A percentile compares a stretch with the other conserved stretches of the same genome.
Evolutionary conservation across 1,284 basidiomycete genomes (phyloP).

Genomic region (Naganishia liquefaciens): DNA sequence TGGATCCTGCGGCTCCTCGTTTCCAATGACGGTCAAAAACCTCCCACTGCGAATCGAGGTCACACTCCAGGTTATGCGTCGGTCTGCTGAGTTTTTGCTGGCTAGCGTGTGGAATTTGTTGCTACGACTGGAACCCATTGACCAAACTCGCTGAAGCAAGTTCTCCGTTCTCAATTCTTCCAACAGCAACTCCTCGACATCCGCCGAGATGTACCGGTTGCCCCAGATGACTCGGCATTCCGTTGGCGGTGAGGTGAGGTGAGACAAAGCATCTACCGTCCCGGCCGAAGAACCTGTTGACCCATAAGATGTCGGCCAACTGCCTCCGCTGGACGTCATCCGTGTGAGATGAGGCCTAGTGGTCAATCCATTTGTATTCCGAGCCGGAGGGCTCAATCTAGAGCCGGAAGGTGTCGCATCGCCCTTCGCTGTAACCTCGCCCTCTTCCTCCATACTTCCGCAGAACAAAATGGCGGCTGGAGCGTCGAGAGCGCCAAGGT

Average conservation of each 20-base stretch:
- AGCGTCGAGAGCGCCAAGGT: slow-evolving; percentile 10
- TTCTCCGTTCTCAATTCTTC: neutral
- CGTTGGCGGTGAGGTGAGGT: neutral
- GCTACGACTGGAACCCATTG: slow-evolving; percentile 1
- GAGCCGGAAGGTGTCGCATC: too few relatives aligned
- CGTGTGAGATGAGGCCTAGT: neutral
- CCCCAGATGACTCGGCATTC: slow-evolving; percentile 16
- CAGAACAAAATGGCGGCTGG: slow-evolving; percentile 18
- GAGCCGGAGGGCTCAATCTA: too few relatives aligned
- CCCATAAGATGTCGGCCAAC: slow-evolving; percentile 19
- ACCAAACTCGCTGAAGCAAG: slow-evolving; percentile 9
- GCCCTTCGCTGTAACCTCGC: too few relatives aligned
- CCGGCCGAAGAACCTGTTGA: slow-evolving; percentile 3
- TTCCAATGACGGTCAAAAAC: neutral
- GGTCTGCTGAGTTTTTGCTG: slow-evolving; percentile 6
- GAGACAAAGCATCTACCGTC: too few relatives aligned
- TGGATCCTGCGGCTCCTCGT: slow-evolving; percentile 5
- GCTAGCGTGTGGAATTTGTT: slow-evolving; percentile 10
- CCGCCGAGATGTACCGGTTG: slow-evolving; percentile 9
- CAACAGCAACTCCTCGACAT: slow-evolving; percentile 6
- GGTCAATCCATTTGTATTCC: neutral
- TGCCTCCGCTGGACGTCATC: slow-evolving; percentile 5
- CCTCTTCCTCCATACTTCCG: neutral
- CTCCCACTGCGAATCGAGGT: slow-evolving; percentile 4
- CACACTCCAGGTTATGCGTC: slow-evolving; percentile 12